These are phyloP conservation scores for Dinochytrium kinnereticum DNA, from an alignment of 371 early-diverging fungal genomes.

Conservation along the genomic window DNA sequence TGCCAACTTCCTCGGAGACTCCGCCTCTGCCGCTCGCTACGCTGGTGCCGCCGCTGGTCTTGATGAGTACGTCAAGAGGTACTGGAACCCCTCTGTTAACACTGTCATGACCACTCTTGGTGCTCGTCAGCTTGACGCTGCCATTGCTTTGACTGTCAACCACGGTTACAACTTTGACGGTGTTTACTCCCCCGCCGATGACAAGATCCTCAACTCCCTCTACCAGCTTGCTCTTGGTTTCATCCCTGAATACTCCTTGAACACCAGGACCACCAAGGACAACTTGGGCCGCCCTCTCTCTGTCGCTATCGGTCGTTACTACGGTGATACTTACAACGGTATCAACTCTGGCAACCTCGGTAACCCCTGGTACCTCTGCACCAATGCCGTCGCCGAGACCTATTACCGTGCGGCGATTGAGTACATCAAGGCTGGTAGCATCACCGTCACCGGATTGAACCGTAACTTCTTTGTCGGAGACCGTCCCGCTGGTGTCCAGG, in stretches of 20 bases:
- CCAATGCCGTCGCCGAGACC: constrained; percentile 67
- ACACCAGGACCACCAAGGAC: neutral
- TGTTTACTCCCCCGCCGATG: constrained; percentile 17
- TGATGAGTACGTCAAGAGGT: neutral
- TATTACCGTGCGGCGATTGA: constrained; percentile 53
- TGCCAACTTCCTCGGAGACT: constrained; percentile 30
- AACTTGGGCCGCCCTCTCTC: neutral
- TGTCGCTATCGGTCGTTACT: constrained; percentile 20
- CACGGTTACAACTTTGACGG: constrained; percentile 17
- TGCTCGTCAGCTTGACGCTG: constrained; percentile 23
- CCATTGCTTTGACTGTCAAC: constrained; percentile 12
- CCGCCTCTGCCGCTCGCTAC: neutral
- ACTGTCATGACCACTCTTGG: constrained; percentile 8
- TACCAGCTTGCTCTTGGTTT: constrained; percentile 14
- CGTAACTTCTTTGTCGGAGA: constrained; percentile 44
- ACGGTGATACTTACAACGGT: constrained; percentile 69
- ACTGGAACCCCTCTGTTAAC: neutral
- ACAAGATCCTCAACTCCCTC: constrained; percentile 10
- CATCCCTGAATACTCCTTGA: constrained; percentile 17
- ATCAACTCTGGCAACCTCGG: constrained; percentile 67
- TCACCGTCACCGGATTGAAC: constrained; percentile 54
- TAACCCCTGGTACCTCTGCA: constrained; percentile 59
- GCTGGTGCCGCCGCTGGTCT: neutral
- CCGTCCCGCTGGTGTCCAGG: constrained; percentile 48
- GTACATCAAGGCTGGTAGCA: constrained; percentile 25